Base-by-base conservation (phyloP, 106 monocot species). In the Platanthera guangdongensis region DNA sequence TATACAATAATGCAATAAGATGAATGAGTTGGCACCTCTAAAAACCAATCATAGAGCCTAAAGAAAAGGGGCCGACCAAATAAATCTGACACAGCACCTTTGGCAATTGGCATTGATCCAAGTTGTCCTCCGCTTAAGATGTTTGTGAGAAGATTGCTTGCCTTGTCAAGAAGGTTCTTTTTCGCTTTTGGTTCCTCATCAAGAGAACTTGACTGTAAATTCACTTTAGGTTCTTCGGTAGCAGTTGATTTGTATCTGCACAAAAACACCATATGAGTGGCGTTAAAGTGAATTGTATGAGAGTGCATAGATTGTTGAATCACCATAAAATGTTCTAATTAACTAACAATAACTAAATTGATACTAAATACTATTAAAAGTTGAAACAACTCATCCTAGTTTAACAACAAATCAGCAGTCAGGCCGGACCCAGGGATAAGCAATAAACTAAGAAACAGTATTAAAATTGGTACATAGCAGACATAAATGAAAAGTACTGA, bases 21-120 rank as follows among this genome's bases (percentile, higher is more conserved):
- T 21, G 74, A 52, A 75, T 57, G 75, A 83, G 73, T 68, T 74
- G 74, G 72, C 80, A 96, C 96, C 93, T 94, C 89, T 39, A 97
- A 51, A 79, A 97, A 97, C 97, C 97, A 97, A 83, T 97, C 97
- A 85, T 94, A 92, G 12, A 97, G 97, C 53, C 91, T 88, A 89
- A 97, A 97, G 87, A 97, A 97, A 74, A 97, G 86, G 74, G 97
- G 97, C 59, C 87, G 87, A 57, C 86, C 86, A 83, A 97, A 94
- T 63, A 94, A 80, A 83, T 94, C 94, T 78, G 94, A 87, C 39
- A 94, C 87, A 21, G 93, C 93, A 65, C 96, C 96, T 85, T 97
- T 93, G 25, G 93, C 96, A 78, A 80, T 83, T 14, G 96, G 96
- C 96, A 97, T 93, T 32, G 82, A 77, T 75, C 86, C 86, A 80